Percentiles rank a stretch among this genome's conserved stretches.
Evolutionary conservation across 495 filamentous ascomycete genomes (phyloP).

Genomic region (Pseudotulostoma volvatum): DNA sequence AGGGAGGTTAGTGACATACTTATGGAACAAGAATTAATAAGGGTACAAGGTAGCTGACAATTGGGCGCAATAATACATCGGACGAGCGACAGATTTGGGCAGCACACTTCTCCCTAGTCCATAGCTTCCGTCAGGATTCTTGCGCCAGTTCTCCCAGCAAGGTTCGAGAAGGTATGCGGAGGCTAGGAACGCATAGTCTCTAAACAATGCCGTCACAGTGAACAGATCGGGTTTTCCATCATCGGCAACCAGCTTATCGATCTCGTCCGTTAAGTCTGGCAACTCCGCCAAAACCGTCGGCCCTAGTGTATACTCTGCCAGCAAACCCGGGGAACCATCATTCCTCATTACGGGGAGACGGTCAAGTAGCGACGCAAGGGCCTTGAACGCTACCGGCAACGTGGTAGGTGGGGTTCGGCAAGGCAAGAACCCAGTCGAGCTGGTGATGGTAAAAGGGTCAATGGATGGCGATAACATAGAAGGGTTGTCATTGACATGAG

Average conservation of each 20-base stretch:
- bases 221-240: constrained; percentile 44
- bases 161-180: constrained; percentile 86
- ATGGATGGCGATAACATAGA: constrained; percentile 37
- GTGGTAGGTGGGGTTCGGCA: constrained; percentile 21
- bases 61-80: constrained; percentile 61
- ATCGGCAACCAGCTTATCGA: constrained; percentile 44
- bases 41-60: constrained; percentile 39
- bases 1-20: neutral
- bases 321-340: constrained; percentile 55
- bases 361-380: constrained; percentile 50
- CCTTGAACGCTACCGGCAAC: constrained; percentile 48
- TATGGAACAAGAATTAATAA: too few species aligned
- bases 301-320: constrained; percentile 55
- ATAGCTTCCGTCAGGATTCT: constrained; percentile 47
- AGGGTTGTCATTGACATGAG: constrained; percentile 41
- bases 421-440: constrained; percentile 56
- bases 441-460: constrained; percentile 75
- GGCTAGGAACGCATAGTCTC: constrained; percentile 80
- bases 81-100: constrained; percentile 51
- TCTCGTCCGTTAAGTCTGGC: constrained; percentile 52
- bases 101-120: constrained; percentile 57
- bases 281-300: constrained; percentile 47
- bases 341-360: constrained; percentile 58
- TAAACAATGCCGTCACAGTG: constrained; percentile 65
- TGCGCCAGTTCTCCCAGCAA: constrained; percentile 57